These are phyloP conservation scores for Eimeria falciformis DNA, from an alignment of 169 alveolate species.

Conservation along the genomic window DNA sequence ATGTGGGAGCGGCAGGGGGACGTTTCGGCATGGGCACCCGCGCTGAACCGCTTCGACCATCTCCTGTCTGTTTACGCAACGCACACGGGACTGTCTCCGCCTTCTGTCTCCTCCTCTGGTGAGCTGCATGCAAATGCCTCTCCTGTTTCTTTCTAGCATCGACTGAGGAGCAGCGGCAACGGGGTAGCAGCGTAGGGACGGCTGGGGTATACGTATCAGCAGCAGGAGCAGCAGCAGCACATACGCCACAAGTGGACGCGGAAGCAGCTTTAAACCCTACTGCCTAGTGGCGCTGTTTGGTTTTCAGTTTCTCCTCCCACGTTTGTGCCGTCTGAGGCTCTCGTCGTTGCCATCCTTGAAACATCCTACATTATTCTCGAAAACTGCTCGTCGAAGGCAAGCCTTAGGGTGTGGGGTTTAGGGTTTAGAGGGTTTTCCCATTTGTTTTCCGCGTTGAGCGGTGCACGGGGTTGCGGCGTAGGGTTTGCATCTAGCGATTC, in stretches of 20 bases:
- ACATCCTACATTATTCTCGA: constrained; percentile 72
- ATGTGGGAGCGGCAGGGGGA: constrained; percentile 78
- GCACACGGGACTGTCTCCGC: constrained; percentile 47
- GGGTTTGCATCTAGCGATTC: background rate
- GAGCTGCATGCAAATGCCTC: constrained; percentile 4
- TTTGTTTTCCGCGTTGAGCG: too few species aligned
- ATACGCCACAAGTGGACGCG: background rate
- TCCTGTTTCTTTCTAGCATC: background rate
- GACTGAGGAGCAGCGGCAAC: background rate
- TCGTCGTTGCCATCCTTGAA: constrained; percentile 65
- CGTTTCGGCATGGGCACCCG: constrained; percentile 77
- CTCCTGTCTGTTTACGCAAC: constrained; percentile 60
- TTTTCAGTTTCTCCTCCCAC: constrained; percentile 37
- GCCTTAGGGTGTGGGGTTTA: background rate
- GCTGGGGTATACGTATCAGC: background rate
- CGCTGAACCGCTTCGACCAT: constrained; percentile 71
- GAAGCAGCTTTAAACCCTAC: constrained; percentile 9
- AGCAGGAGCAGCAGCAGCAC: constrained; percentile 31
- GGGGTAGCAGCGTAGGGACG: background rate
- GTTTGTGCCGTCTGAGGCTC: constrained; percentile 68
- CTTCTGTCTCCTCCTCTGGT: background rate
- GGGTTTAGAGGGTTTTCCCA: constrained; percentile 26
- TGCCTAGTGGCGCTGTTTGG: constrained; percentile 6
- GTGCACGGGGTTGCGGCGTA: background rate
- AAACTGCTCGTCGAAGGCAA: constrained; percentile 75